Percentiles rank a stretch among this genome's conserved stretches.
These are phyloP conservation scores for Cordyceps cateniannulata DNA, from an alignment of 2,329 filamentous ascomycete species.

Conservation along the genomic window DNA sequence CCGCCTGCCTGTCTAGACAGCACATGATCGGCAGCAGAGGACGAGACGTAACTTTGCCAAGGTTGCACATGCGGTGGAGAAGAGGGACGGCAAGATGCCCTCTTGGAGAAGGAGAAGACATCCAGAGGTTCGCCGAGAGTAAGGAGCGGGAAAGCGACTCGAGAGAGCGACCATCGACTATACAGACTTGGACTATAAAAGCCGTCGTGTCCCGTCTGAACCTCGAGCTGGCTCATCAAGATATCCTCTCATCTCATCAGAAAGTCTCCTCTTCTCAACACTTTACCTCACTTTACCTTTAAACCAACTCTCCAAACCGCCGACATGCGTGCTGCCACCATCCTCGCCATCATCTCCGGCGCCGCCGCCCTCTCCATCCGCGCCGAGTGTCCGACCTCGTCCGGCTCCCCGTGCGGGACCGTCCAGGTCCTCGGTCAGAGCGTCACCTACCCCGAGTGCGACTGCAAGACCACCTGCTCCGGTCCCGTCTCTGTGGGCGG, in stretches of 20 bases:
- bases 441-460: conserved; percentile 9
- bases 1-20: neutral
- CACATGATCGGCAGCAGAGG: neutral
- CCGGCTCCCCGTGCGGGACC: conserved; percentile 8
- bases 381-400: conserved; percentile 9
- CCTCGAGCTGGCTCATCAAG: neutral
- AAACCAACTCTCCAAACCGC: neutral
- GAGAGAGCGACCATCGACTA: neutral
- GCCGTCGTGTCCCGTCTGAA: neutral
- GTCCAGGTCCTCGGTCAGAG: neutral
- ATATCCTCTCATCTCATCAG: neutral
- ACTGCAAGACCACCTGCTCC: conserved; percentile 1
- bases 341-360: conserved; percentile 9
- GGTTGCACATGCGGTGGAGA: conserved; percentile 1
- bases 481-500: neutral
- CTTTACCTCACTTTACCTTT: neutral
- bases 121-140: neutral
- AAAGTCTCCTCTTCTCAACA: neutral
- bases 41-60: neutral
- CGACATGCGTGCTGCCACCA: conserved; percentile 7
- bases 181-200: neutral
- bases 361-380: conserved; percentile 5
- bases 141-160: no score
- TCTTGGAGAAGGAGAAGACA: neutral
- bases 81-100: neutral